Evolutionary conservation across 1,139 yeast genomes (phyloP), one percentile per base, ranked within the genome.

Genomic region (Pichia kudriavzevii): DNA sequence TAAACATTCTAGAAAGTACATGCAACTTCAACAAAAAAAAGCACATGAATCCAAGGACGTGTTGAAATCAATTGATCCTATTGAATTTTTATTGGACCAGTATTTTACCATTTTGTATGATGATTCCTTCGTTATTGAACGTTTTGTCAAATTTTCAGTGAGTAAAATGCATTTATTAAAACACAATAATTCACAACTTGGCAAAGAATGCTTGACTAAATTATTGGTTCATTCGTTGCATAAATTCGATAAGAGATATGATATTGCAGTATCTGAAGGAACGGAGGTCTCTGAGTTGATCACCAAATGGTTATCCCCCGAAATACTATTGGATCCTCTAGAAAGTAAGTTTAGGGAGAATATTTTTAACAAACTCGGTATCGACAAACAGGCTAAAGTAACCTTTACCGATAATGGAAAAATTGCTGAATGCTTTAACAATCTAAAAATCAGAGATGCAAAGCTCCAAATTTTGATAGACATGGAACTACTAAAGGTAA

Each of bases 81-180:
- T 34, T 3, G 41, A 47, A 26, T 55, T 50, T 28, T 31, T 55
- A 2, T 29, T 40, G 1, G 50, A 52, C 13, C 29, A 50, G 11
- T 55, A 55, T 32, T 49, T 44, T 16, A 35, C 50, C 2, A 40
- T 47, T 10, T 38, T 53, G 5, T 53, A 53, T 36, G 40, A 37
- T 14, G 32, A 31, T 14, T 35, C 49, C 3, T 38, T 44, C 4
- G 53, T 54, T 10, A 22, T 53, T 4, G 51, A 52, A 33, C 47
- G 46, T 27, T 53, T 54, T 31, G 43, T 51, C 2, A 54, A 54
- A 34, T 50, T 55, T 1, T 45, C 56, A 3, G 28, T 55, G 8
- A 49, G 58, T 0, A 46, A 55, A 30, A 40, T 55, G 22, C 48
- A 50, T 25, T 32, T 52, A 2, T 35, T 53, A 9, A 37, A 56